Base-by-base conservation (phyloP, 495 filamentous ascomycete genomes). In the Emericellopsis terricola region DNA sequence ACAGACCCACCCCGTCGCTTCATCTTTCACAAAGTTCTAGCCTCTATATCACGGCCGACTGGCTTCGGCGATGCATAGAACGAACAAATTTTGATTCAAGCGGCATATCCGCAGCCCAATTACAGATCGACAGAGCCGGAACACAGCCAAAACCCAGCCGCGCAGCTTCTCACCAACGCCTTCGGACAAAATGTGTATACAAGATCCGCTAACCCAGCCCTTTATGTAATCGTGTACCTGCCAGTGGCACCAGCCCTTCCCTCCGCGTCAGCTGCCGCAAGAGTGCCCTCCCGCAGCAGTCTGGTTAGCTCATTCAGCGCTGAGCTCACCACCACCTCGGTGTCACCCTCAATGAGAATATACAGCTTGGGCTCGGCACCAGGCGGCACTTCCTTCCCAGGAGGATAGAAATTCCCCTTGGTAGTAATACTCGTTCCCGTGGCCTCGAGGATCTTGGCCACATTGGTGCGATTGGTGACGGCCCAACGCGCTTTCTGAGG, bases 401-500 rank as follows among this genome's bases (percentile, higher is more conserved):
- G 31, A 1, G 76, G 53, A 43, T 94, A 96, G 55, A 78, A 96
- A 36, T 61, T 87, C 37, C 89, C 89, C 57, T 99, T 99, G 29
- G 83, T 94, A 0, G 89, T 99, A 53, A 99, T 99, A 3, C 81
- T 91, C 5, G 85, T 94, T 21, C 85, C 89, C 1, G 84, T 93
- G 4, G 81, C 70, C 50, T 99, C 89, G 34, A 99, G 68, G 36
- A 99, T 94, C 62, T 94, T 94, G 41, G 89, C 89, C 37, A 99
- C 89, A 45, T 99, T 99, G 4, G 91, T 99, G 28, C 89, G 73
- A 49, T 99, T 99, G 31, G 89, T 99, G 54, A 99, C 89, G 15
- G 84, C 87, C 89, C 89, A 99, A 37, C 89, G 73, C 41, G 91
- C 89, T 71, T 96, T 94, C 54, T 96, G 89, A 18, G 89, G 91